Conservation (phyloP, 345 rosid genomes). For the Sisymbrium altissimum region DNA sequence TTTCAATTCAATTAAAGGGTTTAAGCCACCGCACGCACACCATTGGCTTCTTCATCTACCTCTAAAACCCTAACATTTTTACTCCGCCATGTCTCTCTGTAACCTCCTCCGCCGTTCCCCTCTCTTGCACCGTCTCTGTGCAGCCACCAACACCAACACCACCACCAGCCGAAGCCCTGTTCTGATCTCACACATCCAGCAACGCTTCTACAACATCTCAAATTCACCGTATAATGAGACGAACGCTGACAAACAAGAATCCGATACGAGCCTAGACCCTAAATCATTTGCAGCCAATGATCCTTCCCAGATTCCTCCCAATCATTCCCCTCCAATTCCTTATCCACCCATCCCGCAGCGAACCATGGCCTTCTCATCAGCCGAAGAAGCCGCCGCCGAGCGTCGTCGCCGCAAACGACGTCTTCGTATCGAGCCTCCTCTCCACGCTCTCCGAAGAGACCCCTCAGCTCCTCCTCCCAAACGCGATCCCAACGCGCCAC, state of each 20-base stretch:
- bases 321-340: slow-evolving; percentile 4
- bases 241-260: not conserved
- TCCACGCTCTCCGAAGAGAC: slow-evolving; percentile 73
- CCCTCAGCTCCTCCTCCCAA: slow-evolving; percentile 46
- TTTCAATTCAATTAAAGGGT: slow-evolving; percentile 8
- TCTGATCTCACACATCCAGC: slow-evolving; percentile 26
- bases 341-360: slow-evolving; percentile 35
- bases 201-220: slow-evolving; percentile 26
- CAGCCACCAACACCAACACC: too few relatives aligned
- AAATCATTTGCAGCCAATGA: slow-evolving; percentile 1
- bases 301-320: slow-evolving; percentile 19
- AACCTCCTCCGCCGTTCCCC: slow-evolving; percentile 49
- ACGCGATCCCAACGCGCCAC: slow-evolving; percentile 93
- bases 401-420: slow-evolving; percentile 92
- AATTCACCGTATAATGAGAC: slow-evolving; percentile 2
- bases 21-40: slow-evolving; percentile 9
- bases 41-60: slow-evolving; percentile 18
- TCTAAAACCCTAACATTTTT: slow-evolving; percentile 26
- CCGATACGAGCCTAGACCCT: not conserved
- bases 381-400: slow-evolving; percentile 95
- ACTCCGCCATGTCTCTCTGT: slow-evolving; percentile 46
- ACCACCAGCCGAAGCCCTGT: not conserved
- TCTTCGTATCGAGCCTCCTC: slow-evolving; percentile 89
- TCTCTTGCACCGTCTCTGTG: slow-evolving; percentile 7
- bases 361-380: slow-evolving; percentile 70